Conservation (phyloP, 805 yeast species). For the Naumovozyma dairenensis region DNA sequence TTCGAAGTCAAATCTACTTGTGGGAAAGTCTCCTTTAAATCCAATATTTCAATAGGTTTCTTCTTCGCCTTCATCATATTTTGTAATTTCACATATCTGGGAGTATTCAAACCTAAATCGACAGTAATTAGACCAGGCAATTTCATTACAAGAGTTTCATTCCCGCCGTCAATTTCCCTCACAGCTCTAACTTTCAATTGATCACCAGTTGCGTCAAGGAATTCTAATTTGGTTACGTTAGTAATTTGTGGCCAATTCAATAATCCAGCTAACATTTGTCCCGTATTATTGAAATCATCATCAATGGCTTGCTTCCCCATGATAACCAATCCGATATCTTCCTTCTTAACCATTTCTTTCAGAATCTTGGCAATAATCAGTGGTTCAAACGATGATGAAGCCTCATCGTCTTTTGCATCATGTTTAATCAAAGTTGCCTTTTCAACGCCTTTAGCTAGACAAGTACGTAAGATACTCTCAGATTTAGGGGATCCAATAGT, state of each 20-base stretch:
- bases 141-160: conserved; percentile 65
- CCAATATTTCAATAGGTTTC: conserved; percentile 72
- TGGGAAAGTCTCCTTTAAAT: conserved; percentile 53
- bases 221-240: conserved; percentile 75
- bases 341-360: conserved; percentile 57
- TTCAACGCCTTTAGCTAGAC: conserved; percentile 93
- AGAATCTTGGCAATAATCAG: conserved; percentile 81
- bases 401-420: conserved; percentile 41
- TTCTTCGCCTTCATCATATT: conserved; percentile 98
- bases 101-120: conserved; percentile 87
- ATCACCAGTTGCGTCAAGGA: conserved; percentile 39
- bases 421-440: conserved; percentile 72
- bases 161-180: conserved; percentile 94
- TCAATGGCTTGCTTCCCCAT: conserved; percentile 97
- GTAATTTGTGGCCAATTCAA: conserved; percentile 96
- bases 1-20: conserved; percentile 48
- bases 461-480: conserved; percentile 79
- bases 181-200: conserved; percentile 63
- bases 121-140: conserved; percentile 85
- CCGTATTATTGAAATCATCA: conserved; percentile 90
- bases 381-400: conserved; percentile 52
- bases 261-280: conserved; percentile 91
- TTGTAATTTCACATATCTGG: conserved; percentile 91
- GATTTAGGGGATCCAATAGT: conserved; percentile 82
- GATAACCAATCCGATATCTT: conserved; percentile 67